Base-by-base conservation (phyloP, 225 moss, liverwort and hornwort genomes). In the Asterella californica region DNA sequence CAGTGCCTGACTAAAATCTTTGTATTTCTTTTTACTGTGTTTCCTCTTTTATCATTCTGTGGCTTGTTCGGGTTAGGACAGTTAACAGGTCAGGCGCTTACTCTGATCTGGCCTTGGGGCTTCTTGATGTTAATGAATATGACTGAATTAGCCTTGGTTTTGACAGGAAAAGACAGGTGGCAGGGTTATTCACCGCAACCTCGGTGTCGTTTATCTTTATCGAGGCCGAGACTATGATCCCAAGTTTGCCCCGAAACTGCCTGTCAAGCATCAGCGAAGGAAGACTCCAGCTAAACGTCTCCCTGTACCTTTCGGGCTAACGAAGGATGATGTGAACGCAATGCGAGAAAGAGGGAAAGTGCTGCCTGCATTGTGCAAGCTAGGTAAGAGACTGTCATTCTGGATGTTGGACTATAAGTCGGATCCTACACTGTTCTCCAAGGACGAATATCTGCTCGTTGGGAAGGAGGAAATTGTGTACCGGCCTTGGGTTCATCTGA, bases 141-240 rank as follows among this genome's bases (percentile, higher is more conserved):
- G 30, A 22, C 37, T 57, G 57, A 76, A 57, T 9, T 25, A 24
- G 37, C 30, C 30, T 74, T 74, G 74, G 62, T n/a, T 81, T 47
- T 75, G 46, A 65, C 88, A 88, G 88, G 72, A 76, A 25, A 76
- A 81, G 64, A 88, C 83, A 48, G 88, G 85, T 27, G 85, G 88
- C 24, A 80, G 30, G 55, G 83, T 88, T 22, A 79, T 88, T 27
- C 15, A 80, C 30, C 85, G 79, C 49, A 54, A 38, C 54, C 78
- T 81, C n/a, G 88, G 85, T 21, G 33, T 80, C 4, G 72, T 88
- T 24, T 85, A 85, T 12, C 65, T 88, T n/a, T 88, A 81, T 72
- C 78, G 85, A 75, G 88, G 88, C 0, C 48, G 50, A 15, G 76
- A 85, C 64, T 88, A 83, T 49, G 34, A 81, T 10, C 81, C 82